phyloP scores from a whole-genome alignment of 1,284 basidiomycete species.

The Ganoderma multipileum region DNA sequence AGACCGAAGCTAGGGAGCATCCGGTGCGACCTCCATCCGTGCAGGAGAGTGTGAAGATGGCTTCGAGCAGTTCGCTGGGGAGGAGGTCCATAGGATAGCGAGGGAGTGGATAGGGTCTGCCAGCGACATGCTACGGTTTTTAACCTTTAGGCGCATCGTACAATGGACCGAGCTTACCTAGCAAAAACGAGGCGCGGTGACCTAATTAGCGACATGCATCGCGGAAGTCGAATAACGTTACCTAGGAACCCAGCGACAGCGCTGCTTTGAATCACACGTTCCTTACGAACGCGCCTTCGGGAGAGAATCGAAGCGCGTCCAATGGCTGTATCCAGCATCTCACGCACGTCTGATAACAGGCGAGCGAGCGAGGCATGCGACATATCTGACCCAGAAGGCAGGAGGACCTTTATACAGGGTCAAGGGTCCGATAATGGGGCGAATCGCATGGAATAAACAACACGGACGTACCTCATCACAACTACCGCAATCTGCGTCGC shows the following conservation, averaged over 20 bases:
- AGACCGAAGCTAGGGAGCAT: constrained; percentile 6
- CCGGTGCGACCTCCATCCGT: constrained; percentile 17
- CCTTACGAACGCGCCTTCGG: background rate
- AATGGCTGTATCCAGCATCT: background rate
- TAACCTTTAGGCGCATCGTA: background rate
- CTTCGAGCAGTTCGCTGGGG: constrained; percentile 2
- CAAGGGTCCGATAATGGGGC: background rate
- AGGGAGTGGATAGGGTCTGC: background rate
- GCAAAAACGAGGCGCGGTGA: background rate
- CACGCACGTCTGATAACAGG: constrained; percentile 1
- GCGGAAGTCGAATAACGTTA: background rate
- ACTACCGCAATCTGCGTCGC: background rate
- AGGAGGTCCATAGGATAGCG: constrained; percentile 3
- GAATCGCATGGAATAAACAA: background rate
- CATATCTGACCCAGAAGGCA: background rate
- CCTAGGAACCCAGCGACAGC: no score
- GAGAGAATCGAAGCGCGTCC: background rate
- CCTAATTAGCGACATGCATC: background rate
- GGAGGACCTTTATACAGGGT: background rate
- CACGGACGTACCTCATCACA: background rate
- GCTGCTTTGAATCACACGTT: background rate
- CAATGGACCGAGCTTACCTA: background rate
- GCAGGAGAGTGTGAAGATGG: constrained; percentile 13
- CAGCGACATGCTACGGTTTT: background rate
- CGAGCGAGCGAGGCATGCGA: background rate